Base-by-base conservation (phyloP, 495 filamentous ascomycete species). In the Aspergillus cavernicola region DNA sequence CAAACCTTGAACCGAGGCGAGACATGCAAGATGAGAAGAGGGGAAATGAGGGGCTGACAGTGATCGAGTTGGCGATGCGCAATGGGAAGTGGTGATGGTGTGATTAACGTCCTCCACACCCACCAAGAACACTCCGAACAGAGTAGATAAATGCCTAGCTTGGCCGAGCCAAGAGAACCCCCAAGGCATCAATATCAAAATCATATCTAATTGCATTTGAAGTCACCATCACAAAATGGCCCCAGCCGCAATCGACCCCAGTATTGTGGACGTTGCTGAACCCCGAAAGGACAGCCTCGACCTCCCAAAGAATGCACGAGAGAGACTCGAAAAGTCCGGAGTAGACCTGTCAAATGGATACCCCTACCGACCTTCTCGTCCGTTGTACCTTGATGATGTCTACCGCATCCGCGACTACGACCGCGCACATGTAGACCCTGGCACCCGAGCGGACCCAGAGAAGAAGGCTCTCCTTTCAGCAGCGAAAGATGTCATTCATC, bases 321-420 rank as follows among this genome's bases (percentile, higher is more conserved):
- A 69, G 32, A 78, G 85, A 10, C 72, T 87, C 6, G 80, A 82
- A 48, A 85, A 83, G 44, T 80, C 81, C 0, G 83, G 80, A 1
- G 77, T 87, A 47, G 83, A 87, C 58, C 70, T 87, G 10, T 81
- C 80, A 2, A 66, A 77, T 0, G 84, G 84, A 0, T 88, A 89
- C 52, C 85, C 85, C 0, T 86, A 87, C 53, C 79, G 84, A 4
- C 85, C 84, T 4, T 72, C 79, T 2, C 77, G 76, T 50, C 85
- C 85, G 7, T 70, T 87, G 4, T 88, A 81, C 59, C 63, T 85
- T 4, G 80, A 88, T 49, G 85, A 89, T 51, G 84, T 85, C 3
- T 80, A 77, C 61, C 77, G 77, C 7, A 81, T 89, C 55, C 75
- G 85, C 8, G 66, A 77, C 65, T 71, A 80, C 19, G 77, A 84